Evolutionary conservation across 2,329 filamentous ascomycete genomes (phyloP).

Genomic region (Pseudogymnoascus destructans): DNA sequence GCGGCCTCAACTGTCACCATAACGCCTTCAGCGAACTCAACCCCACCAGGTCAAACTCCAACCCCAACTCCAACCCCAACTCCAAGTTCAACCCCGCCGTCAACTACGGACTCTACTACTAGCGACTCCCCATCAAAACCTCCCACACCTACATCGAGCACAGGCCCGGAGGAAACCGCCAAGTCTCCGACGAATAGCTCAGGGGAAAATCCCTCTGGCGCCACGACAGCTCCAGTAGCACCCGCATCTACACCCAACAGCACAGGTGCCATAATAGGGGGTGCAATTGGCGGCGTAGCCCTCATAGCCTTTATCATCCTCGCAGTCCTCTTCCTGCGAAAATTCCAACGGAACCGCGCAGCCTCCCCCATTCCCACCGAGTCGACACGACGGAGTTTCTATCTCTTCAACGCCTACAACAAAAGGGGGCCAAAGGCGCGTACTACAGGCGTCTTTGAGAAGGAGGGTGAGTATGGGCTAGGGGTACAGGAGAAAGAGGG

Average conservation of each 20-base stretch:
- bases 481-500: not conserved
- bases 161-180: not conserved
- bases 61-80: not conserved
- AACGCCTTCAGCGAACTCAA: constrained; percentile 6
- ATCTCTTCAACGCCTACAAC: not conserved
- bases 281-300: constrained; percentile 26
- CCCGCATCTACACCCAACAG: constrained; percentile 8
- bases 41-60: constrained; percentile 13
- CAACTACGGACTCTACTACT: constrained; percentile 9
- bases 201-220: not conserved
- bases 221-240: not conserved
- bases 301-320: constrained; percentile 24
- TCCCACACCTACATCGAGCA: not conserved
- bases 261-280: constrained; percentile 26
- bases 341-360: not conserved
- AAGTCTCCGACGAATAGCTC: not conserved
- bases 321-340: constrained; percentile 12
- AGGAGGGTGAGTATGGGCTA: not conserved
- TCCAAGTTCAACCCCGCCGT: not conserved
- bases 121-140: not conserved
- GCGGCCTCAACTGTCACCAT: constrained; percentile 10
- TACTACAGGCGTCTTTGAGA: not conserved
- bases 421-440: not conserved
- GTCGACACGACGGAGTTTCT: not conserved
- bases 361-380: not conserved